Base-by-base conservation (phyloP, 306 rosid species). In the Vachellia pachyceras region DNA sequence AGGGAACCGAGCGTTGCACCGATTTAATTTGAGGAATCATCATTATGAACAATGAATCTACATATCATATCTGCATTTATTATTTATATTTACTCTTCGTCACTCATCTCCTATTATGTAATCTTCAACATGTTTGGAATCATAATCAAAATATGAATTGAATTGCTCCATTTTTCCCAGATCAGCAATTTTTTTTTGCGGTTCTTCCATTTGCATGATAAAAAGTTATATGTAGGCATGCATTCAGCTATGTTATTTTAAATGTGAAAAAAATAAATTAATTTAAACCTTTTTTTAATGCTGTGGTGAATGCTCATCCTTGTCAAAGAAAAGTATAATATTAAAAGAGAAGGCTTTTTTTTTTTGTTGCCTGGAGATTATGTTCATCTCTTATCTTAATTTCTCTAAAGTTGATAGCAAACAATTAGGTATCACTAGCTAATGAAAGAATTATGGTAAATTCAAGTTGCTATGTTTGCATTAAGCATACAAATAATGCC, bases 321-420 rank as follows among this genome's bases (percentile, higher is more conserved):
- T 25, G 10, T 17, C 22, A 17, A 17, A 17, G 23, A 5, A n/a
- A 29, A 29, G 33, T 29, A 29, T 1, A 0, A 29, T 29, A 29
- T 29, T 29, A 29, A 29, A 29, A 29, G 33, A 1, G 33, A 29
- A 29, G 33, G 33, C 57, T 55, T 57, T 67, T 49, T 86, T n/a
- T 79, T 77, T 39, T n/a, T n/a, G n/a, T n/a, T n/a, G n/a, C n/a
- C 73, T 85, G 42, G 39, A 58, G 86, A 83, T 85, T 69, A 82
- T 72, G 84, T 35, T 85, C 15, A 87, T 82, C 85, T 60, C 35
- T n/a, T n/a, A 55, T n/a, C 61, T 20, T 55, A 20, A 55, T 84
- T 82, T 86, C 52, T 55, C 49, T 80, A 80, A 84, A 84, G 87
- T 63, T 42, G 80, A 84, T 78, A 35, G 55, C 33, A 46, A 29